Conservation (phyloP, 768 basidiomycete genomes). For the Amanita subjunquillea region DNA sequence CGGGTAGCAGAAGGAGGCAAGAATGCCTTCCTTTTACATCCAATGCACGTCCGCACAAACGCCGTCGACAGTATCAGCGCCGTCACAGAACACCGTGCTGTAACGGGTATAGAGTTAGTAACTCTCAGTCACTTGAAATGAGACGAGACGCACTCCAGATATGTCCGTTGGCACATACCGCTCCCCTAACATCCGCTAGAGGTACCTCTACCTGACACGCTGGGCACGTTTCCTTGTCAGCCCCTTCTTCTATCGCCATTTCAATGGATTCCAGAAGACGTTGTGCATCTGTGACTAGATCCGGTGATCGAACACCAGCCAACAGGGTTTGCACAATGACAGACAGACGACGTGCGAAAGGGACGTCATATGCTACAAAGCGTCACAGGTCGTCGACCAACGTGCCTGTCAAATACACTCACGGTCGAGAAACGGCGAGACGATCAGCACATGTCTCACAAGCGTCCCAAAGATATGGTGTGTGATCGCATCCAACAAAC, state of each 20-base stretch:
- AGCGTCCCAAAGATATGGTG: slow-evolving; percentile 43
- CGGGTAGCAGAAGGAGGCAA: slow-evolving; percentile 38
- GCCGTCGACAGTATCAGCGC: slow-evolving; percentile 75
- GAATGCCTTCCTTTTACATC: slow-evolving; percentile 74
- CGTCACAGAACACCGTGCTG: slow-evolving; percentile 75
- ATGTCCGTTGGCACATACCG: slow-evolving; percentile 64
- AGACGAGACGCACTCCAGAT: slow-evolving; percentile 49
- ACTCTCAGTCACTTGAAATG: not conserved
- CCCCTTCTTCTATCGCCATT: slow-evolving; percentile 19
- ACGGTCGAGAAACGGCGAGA: slow-evolving; percentile 35
- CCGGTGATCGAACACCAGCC: not conserved
- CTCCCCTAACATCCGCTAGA: slow-evolving; percentile 46
- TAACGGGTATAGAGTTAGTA: slow-evolving; percentile 8
- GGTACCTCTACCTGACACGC: slow-evolving; percentile 59
- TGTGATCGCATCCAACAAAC: slow-evolving; percentile 40
- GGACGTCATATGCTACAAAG: slow-evolving; percentile 43
- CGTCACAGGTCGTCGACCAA: not conserved
- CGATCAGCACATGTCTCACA: slow-evolving; percentile 44
- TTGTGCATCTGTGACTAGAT: slow-evolving; percentile 3
- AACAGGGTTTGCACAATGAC: not conserved
- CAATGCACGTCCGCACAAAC: slow-evolving; percentile 68
- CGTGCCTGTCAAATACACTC: slow-evolving; percentile 10
- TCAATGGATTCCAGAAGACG: slow-evolving; percentile 19
- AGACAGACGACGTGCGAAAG: slow-evolving; percentile 33
- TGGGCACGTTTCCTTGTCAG: slow-evolving; percentile 52